These are phyloP conservation scores for Tricholoma hemisulphureum DNA, from an alignment of 768 basidiomycete species.

Conservation along the genomic window DNA sequence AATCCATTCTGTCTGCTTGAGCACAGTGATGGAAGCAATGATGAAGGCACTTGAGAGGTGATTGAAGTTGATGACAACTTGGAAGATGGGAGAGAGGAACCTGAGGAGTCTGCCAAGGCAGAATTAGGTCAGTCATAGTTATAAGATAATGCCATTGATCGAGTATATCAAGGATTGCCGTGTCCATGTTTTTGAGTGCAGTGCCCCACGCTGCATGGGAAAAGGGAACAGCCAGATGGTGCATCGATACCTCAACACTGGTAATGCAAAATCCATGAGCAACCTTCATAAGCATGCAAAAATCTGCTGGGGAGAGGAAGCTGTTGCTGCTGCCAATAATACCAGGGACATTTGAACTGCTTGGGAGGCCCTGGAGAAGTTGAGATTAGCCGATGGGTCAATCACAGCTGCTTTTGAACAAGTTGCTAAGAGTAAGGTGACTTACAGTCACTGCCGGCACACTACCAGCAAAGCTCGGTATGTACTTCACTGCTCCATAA, in stretches of 20 bases:
- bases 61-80: too few relatives aligned
- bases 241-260: too few relatives aligned
- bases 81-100: too few relatives aligned
- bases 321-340: background rate
- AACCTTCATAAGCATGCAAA: background rate
- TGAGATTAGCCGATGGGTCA: constrained; percentile 3
- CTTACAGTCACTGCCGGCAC: constrained; percentile 23
- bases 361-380: background rate
- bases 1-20: too few relatives aligned
- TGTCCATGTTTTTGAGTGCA: background rate
- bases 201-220: too few relatives aligned
- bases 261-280: background rate
- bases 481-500: background rate
- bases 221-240: too few relatives aligned
- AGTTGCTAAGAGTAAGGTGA: constrained; percentile 22
- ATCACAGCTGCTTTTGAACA: constrained; percentile 26
- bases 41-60: too few relatives aligned
- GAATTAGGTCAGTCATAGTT: too few relatives aligned
- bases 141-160: background rate
- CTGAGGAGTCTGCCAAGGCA: too few relatives aligned
- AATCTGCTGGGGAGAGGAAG: constrained; percentile 2
- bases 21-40: too few relatives aligned
- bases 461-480: constrained; percentile 19
- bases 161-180: background rate
- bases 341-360: background rate